Conservation (phyloP, 2,329 filamentous ascomycete species). For the Xylaria arbuscula region DNA sequence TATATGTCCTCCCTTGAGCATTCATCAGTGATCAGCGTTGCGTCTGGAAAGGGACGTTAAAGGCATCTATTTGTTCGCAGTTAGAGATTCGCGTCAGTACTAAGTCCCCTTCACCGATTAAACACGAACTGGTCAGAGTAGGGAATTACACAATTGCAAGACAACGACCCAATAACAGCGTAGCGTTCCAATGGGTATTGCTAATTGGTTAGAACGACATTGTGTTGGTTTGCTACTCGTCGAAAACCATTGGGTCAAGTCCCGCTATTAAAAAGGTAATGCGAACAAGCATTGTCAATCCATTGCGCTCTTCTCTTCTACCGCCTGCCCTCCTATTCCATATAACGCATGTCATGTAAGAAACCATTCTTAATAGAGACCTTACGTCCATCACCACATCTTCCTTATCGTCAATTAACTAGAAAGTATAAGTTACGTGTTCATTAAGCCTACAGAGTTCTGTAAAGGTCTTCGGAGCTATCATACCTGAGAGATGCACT, state of each 20-base stretch:
- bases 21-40: too few species aligned
- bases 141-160: constrained; percentile 10
- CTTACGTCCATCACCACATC: background rate
- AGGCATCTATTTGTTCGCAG: background rate
- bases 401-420: background rate
- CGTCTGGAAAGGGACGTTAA: background rate
- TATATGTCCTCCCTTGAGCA: background rate
- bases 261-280: background rate
- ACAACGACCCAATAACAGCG: background rate
- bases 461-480: background rate
- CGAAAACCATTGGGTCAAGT: constrained; percentile 1
- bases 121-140: background rate
- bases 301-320: constrained; percentile 10
- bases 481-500: constrained; percentile 13
- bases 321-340: constrained; percentile 5
- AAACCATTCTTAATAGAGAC: constrained; percentile 4
- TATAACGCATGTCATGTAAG: constrained; percentile 3
- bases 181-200: background rate
- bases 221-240: background rate
- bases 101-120: background rate
- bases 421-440: constrained; percentile 11
- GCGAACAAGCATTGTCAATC: background rate
- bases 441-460: constrained; percentile 2
- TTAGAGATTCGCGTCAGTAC: background rate
- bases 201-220: constrained; percentile 8